phyloP scores from a whole-genome alignment of 2,329 filamentous ascomycete species.

The Rutstroemia sydowiana region DNA sequence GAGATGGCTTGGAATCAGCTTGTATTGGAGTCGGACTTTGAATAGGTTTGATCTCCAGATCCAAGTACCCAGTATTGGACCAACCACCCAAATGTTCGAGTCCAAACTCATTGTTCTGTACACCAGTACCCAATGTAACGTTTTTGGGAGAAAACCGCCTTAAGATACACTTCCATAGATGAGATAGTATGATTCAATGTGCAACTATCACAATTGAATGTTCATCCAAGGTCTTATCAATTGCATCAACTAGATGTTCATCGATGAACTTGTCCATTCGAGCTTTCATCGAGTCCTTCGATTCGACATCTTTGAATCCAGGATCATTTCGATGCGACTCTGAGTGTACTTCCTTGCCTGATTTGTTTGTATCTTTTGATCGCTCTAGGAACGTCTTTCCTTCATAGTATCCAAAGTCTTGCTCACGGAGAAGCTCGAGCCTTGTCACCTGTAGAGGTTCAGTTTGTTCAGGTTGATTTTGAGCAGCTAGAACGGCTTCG shows the following conservation, averaged over 20 bases:
- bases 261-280: conserved; percentile 62
- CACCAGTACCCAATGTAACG: conserved; percentile 34
- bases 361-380: conserved; percentile 26
- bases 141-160: conserved; percentile 38
- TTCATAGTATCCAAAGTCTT: conserved; percentile 66
- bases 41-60: conserved; percentile 22
- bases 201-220: conserved; percentile 61
- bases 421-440: conserved; percentile 53
- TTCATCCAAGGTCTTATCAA: conserved; percentile 26
- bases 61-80: conserved; percentile 57
- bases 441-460: conserved; percentile 14
- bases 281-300: conserved; percentile 55
- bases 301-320: conserved; percentile 54
- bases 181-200: conserved; percentile 73
- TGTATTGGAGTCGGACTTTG: not conserved
- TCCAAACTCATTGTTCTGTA: conserved; percentile 30
- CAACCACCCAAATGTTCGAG: conserved; percentile 48
- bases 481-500: conserved; percentile 53
- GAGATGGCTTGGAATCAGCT: not conserved
- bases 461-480: conserved; percentile 46
- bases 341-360: conserved; percentile 33
- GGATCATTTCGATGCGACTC: conserved; percentile 35
- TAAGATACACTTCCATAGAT: conserved; percentile 58
- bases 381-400: conserved; percentile 50
- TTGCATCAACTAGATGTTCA: conserved; percentile 47